phyloP scores from a whole-genome alignment of 73 alveolate species.

The Loxodes magnus region DNA sequence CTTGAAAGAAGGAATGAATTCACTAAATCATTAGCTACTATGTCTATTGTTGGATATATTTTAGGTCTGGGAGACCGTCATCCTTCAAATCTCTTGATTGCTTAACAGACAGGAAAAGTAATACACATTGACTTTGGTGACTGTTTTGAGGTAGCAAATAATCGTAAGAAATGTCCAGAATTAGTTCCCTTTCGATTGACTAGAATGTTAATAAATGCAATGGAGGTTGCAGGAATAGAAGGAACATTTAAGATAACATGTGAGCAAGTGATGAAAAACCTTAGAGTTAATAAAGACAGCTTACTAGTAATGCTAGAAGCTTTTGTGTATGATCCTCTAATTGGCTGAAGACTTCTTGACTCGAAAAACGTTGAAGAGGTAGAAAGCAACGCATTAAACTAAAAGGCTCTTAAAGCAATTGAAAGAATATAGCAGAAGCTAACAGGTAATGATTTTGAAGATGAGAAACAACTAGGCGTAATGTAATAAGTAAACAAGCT shows the following conservation, averaged over 20 bases:
- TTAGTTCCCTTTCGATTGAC: constrained; percentile 97
- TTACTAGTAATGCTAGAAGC: constrained; percentile 93
- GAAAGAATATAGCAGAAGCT: constrained; percentile 35
- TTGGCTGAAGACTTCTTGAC: constrained; percentile 84
- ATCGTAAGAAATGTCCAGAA: constrained; percentile 97
- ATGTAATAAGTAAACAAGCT: constrained; percentile 67
- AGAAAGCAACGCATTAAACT: constrained; percentile 1
- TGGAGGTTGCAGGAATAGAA: constrained; percentile 97
- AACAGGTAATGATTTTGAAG: constrained; percentile 28
- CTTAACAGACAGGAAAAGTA: constrained; percentile 80
- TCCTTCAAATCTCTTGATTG: constrained; percentile 96
- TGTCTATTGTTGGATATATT: constrained; percentile 97
- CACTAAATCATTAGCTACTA: constrained; percentile 89
- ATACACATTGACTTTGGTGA: constrained; percentile 99
- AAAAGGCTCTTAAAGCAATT: constrained; percentile 35
- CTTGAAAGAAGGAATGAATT: constrained; percentile 94
- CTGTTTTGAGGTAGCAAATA: constrained; percentile 96
- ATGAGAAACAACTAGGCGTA: constrained; percentile 57
- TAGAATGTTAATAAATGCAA: constrained; percentile 97
- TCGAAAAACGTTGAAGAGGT: no score
- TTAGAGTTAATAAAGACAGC: constrained; percentile 89
- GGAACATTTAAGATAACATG: constrained; percentile 96
- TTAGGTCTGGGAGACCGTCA: constrained; percentile 99
- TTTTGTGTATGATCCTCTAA: constrained; percentile 95
- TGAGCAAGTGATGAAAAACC: constrained; percentile 88